These are phyloP conservation scores for Ganoderma sinense DNA, from an alignment of 1,284 basidiomycete genomes.

Conservation along the genomic window DNA sequence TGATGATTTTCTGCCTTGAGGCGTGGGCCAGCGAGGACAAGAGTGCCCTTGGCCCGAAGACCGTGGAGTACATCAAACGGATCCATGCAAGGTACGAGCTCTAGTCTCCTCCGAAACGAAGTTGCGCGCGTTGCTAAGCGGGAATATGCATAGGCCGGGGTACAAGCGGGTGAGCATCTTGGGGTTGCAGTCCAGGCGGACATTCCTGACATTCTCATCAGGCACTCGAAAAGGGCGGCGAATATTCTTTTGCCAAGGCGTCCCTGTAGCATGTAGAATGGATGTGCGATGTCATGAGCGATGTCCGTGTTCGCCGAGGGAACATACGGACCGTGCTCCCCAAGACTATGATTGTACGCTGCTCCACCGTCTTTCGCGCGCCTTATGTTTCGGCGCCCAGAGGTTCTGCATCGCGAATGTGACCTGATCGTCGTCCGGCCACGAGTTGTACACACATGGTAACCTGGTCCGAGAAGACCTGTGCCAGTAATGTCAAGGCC, in stretches of 20 bases:
- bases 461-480: conserved; percentile 4
- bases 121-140: conserved; percentile 10
- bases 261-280: conserved; percentile 8
- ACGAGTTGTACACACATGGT: conserved; percentile 9
- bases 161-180: conserved; percentile 43
- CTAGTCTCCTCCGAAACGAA: background rate
- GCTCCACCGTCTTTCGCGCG: background rate
- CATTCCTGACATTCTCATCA: conserved; percentile 17
- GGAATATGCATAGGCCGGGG: conserved; percentile 39
- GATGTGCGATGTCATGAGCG: background rate
- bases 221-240: conserved; percentile 45
- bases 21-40: conserved; percentile 24
- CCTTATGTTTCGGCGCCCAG: background rate
- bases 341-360: background rate
- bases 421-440: conserved; percentile 6
- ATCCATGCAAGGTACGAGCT: conserved; percentile 39
- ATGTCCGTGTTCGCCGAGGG: background rate
- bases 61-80: conserved; percentile 39
- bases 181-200: background rate
- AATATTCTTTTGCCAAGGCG: conserved; percentile 40
- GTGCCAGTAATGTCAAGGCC: conserved; percentile 1
- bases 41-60: conserved; percentile 36
- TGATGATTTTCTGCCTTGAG: conserved; percentile 48
- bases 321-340: background rate
- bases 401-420: background rate